A percentile compares a stretch with the other conserved stretches of the same genome.
Evolutionary conservation across 1,139 yeast genomes (phyloP).

Genomic region (Candida smagusa): DNA sequence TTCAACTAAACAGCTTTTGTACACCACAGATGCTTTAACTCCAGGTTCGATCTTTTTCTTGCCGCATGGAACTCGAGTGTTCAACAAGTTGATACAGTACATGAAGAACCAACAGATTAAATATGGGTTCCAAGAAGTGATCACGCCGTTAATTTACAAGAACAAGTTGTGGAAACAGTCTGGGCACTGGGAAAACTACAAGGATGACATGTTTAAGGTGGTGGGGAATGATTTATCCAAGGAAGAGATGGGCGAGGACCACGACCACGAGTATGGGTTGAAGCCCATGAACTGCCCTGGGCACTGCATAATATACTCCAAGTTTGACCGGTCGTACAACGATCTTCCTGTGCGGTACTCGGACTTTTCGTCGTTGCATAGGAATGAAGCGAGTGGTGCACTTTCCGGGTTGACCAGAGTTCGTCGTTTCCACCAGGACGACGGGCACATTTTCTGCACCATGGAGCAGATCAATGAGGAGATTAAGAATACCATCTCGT

Average conservation of each 20-base stretch:
- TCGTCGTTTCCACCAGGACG: slow-evolving; percentile 96
- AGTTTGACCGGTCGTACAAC: slow-evolving; percentile 80
- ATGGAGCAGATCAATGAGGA: slow-evolving; percentile 78
- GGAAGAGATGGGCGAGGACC: slow-evolving; percentile 18
- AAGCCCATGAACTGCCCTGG: slow-evolving; percentile 99
- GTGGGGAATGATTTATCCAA: slow-evolving; percentile 43
- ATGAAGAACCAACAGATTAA: slow-evolving; percentile 81
- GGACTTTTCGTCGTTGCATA: slow-evolving; percentile 90
- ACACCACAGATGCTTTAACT: slow-evolving; percentile 71
- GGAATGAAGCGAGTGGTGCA: slow-evolving; percentile 96
- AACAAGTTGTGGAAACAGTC: slow-evolving; percentile 84
- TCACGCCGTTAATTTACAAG: slow-evolving; percentile 88
- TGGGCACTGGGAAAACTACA: slow-evolving; percentile 96
- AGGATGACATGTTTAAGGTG: slow-evolving; percentile 91
- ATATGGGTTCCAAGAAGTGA: slow-evolving; percentile 88
- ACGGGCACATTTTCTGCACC: slow-evolving; percentile 94
- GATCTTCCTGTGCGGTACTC: slow-evolving; percentile 88
- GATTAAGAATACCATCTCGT: slow-evolving; percentile 67
- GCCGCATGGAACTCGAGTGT: slow-evolving; percentile 87
- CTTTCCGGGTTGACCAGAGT: slow-evolving; percentile 92
- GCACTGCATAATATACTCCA: slow-evolving; percentile 83
- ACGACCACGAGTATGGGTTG: slow-evolving; percentile 64
- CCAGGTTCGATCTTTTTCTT: slow-evolving; percentile 89
- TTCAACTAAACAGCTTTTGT: slow-evolving; percentile 67
- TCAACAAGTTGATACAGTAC: slow-evolving; percentile 72